A percentile compares a stretch with the other conserved stretches of the same genome.
Conservation (phyloP, 1,139 yeast genomes). For the Candida pseudocylindracea region DNA sequence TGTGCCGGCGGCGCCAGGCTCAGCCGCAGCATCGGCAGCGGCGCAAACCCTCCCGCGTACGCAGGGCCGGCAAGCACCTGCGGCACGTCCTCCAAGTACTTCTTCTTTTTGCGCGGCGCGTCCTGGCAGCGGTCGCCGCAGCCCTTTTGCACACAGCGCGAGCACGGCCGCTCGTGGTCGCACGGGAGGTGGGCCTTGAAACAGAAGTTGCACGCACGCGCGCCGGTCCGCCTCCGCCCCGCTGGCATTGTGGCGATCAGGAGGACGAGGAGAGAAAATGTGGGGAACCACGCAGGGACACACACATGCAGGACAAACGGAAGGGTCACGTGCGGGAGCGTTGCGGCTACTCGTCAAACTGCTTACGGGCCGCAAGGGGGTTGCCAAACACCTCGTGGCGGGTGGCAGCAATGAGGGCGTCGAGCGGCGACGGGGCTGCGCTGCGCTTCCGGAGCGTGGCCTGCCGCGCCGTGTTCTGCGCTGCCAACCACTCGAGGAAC, state of each 20-base stretch:
- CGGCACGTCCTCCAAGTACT: constrained; percentile 46
- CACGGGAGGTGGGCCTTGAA: constrained; percentile 79
- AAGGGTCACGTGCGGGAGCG: too few relatives aligned
- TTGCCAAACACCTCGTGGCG: constrained; percentile 67
- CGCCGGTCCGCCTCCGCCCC: too few relatives aligned
- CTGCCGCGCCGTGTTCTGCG: constrained; percentile 1
- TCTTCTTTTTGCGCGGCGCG: constrained; percentile 74
- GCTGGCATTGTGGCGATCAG: too few relatives aligned
- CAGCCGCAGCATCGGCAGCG: neutral
- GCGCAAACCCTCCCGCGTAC: neutral
- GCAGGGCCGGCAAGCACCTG: constrained; percentile 1
- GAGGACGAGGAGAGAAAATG: too few relatives aligned
- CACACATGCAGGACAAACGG: too few relatives aligned
- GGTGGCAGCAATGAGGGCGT: constrained; percentile 19
- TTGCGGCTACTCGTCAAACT: too few relatives aligned
- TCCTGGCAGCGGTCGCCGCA: constrained; percentile 59
- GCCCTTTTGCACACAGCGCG: constrained; percentile 52
- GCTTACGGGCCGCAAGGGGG: constrained; percentile 41
- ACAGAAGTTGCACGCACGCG: constrained; percentile 59
- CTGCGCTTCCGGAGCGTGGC: constrained; percentile 7
- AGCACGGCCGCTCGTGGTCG: constrained; percentile 64
- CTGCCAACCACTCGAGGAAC: constrained; percentile 31
- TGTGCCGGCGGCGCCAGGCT: neutral
- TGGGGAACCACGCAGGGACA: too few relatives aligned
- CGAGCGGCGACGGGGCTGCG: constrained; percentile 14